Percentiles rank a stretch among this genome's conserved stretches.
Conservation (phyloP, 805 yeast genomes). For the Candida maris region DNA sequence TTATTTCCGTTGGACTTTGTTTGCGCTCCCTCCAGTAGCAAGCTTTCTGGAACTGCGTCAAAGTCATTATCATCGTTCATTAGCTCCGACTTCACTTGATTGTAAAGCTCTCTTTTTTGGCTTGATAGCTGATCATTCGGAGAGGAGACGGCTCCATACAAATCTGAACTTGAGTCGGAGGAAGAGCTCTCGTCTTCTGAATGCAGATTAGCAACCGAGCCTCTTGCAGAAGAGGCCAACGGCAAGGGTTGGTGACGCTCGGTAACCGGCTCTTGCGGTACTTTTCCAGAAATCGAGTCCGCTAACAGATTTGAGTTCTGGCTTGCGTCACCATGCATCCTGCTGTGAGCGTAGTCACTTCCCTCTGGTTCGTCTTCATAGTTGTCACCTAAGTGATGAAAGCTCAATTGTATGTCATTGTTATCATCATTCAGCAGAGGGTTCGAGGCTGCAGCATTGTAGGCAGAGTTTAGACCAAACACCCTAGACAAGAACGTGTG, state of each 20-base stretch:
- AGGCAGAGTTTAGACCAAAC: slow-evolving; percentile 45
- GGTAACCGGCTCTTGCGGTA: not conserved
- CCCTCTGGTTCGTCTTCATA: slow-evolving; percentile 21
- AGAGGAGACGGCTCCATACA: not conserved
- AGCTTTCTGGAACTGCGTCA: slow-evolving; percentile 27
- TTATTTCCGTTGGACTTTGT: slow-evolving; percentile 1
- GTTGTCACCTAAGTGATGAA: slow-evolving; percentile 19
- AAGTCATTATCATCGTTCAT: slow-evolving; percentile 29
- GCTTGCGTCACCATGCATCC: not conserved
- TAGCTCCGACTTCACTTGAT: slow-evolving; percentile 21
- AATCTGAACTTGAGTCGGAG: slow-evolving; percentile 11
- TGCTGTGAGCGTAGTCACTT: slow-evolving; percentile 11
- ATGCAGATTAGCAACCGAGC: slow-evolving; percentile 20
- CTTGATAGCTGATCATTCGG: slow-evolving; percentile 11
- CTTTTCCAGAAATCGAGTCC: not conserved
- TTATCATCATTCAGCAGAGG: slow-evolving; percentile 32
- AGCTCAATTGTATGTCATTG: slow-evolving; percentile 23
- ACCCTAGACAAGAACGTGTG: slow-evolving; percentile 64
- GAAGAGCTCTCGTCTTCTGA: slow-evolving; percentile 26
- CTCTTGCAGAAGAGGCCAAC: not conserved
- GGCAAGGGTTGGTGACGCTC: not conserved
- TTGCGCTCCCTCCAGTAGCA: slow-evolving; percentile 19
- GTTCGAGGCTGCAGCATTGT: slow-evolving; percentile 19
- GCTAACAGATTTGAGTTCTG: not conserved
- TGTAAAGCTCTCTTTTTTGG: slow-evolving; percentile 19